phyloP scores from a whole-genome alignment of 108 stramenopile genomes.

The Seminavis robusta region DNA sequence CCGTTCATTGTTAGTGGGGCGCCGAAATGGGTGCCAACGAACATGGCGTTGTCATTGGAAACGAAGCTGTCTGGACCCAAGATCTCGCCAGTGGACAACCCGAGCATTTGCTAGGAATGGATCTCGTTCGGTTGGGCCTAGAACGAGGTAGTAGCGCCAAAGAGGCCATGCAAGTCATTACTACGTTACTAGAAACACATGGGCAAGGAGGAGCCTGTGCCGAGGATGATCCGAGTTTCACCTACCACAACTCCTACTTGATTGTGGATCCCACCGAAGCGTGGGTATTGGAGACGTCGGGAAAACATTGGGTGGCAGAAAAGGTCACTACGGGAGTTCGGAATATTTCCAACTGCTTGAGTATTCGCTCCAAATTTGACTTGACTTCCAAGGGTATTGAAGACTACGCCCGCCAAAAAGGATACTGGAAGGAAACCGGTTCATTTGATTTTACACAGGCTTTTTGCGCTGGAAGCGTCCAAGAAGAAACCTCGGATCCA shows the following conservation, averaged over 20 bases:
- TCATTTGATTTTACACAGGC: conserved; percentile 26
- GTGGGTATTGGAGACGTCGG: conserved; percentile 57
- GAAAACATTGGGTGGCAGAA: conserved; percentile 56
- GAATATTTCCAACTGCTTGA: conserved; percentile 59
- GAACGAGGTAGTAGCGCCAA: conserved; percentile 40
- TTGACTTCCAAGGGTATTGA: conserved; percentile 29
- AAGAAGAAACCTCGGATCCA: conserved; percentile 2
- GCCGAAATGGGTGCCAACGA: conserved; percentile 57
- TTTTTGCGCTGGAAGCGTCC: conserved; percentile 11
- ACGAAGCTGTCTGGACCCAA: conserved; percentile 50
- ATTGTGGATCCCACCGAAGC: conserved; percentile 51
- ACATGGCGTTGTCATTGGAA: conserved; percentile 52
- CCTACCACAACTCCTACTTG: conserved; percentile 58
- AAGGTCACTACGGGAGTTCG: conserved; percentile 19
- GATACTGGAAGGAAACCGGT: conserved; percentile 25
- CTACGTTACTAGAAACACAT: conserved; percentile 37
- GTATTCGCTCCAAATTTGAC: conserved; percentile 42
- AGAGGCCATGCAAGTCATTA: conserved; percentile 39
- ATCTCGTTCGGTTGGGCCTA: conserved; percentile 47
- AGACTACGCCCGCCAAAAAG: conserved; percentile 23
- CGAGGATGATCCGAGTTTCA: conserved; percentile 40
- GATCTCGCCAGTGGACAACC: conserved; percentile 7
- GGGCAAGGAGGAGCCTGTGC: conserved; percentile 68
- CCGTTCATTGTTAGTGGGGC: conserved; percentile 58
- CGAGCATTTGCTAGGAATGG: conserved; percentile 50